Conservation (phyloP, 1,284 basidiomycete genomes). For the Testicularia cyperi region DNA sequence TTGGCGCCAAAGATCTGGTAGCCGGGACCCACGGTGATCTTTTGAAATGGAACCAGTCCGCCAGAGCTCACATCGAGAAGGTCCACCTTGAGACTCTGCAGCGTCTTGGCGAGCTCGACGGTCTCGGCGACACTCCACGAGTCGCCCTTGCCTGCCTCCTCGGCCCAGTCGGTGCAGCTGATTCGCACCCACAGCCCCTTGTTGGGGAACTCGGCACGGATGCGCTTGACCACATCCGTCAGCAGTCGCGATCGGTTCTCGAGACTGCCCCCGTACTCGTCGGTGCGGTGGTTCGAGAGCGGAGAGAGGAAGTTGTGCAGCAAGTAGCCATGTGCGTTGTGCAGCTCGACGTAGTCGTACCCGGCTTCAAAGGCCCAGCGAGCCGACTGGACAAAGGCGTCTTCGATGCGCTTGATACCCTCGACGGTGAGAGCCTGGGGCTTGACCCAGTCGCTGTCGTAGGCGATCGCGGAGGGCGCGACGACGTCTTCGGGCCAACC, state of each 20-base stretch:
- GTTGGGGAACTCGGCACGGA: constrained; percentile 48
- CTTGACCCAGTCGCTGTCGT: constrained; percentile 63
- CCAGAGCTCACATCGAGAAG: constrained; percentile 52
- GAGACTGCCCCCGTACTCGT: constrained; percentile 56
- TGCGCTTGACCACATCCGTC: constrained; percentile 32
- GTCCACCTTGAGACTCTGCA: constrained; percentile 51
- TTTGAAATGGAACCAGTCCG: constrained; percentile 44
- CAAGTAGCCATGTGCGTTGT: constrained; percentile 65
- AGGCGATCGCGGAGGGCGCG: constrained; percentile 69
- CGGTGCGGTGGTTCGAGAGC: constrained; percentile 51
- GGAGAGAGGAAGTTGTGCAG: constrained; percentile 64
- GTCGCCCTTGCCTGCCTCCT: constrained; percentile 27
- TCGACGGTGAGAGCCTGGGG: constrained; percentile 68
- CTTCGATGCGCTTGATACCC: constrained; percentile 68
- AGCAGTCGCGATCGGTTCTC: constrained; percentile 49
- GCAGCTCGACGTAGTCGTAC: constrained; percentile 74
- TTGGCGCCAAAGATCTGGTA: constrained; percentile 51
- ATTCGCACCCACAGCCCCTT: constrained; percentile 56
- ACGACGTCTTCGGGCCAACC: constrained; percentile 73
- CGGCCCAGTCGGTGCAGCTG: constrained; percentile 51
- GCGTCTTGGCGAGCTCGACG: constrained; percentile 34
- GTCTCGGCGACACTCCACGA: constrained; percentile 51
- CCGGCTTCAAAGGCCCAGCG: constrained; percentile 63
- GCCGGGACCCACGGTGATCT: constrained; percentile 39
- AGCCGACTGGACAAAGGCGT: constrained; percentile 70